Base-by-base conservation (phyloP, 2,329 filamentous ascomycete species). In the Fusarium albidum region DNA sequence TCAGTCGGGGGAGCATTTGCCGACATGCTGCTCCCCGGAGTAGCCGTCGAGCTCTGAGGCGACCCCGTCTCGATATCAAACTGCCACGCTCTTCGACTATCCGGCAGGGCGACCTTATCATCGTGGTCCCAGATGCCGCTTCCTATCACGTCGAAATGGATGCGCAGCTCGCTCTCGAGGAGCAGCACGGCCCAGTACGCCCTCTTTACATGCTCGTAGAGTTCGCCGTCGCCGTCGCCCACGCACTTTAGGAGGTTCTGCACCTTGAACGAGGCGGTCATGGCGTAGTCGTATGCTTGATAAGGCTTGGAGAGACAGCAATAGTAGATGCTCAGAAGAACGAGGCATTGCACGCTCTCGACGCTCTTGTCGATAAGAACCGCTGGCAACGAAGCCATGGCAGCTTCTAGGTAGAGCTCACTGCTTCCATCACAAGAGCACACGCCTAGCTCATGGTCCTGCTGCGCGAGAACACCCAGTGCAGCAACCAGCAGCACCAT, bases 321-420 rank as follows among this genome's bases (percentile, higher is more conserved):
- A 42, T 42, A 27, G 27, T 42, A 42, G n/a, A 42, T 42, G 39
- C 39, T 42, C n/a, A 42, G 39, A 31, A 42, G 39, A 9, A 42
- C 39, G 9, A 42, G 39, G 28, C 39, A 42, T 18, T 42, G 39
- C 5, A 42, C 39, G 21, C 39, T 32, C 39, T 42, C 39, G 25
- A 42, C 27, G 39, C 39, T 31, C 27, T 18, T 31, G 27, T 42
- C 39, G 27, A 42, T 29, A 18, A 42, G 39, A 11, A 42, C 39
- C 21, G 13, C 39, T 10, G 39, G 39, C 27, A 42, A 21, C 26
- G 39, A 42, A n/a, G 39, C 25, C 39, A 42, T 42, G 39, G 39
- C 39, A 8, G 39, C 39, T 17, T 42, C 39, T 7, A 42, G 27
- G 27, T 42, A 42, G 39, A 42, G n/a, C 27, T 42, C 39, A 27